phyloP scores from a whole-genome alignment of 192 early-diverging fungal species.

The Entomortierella lignicola region DNA sequence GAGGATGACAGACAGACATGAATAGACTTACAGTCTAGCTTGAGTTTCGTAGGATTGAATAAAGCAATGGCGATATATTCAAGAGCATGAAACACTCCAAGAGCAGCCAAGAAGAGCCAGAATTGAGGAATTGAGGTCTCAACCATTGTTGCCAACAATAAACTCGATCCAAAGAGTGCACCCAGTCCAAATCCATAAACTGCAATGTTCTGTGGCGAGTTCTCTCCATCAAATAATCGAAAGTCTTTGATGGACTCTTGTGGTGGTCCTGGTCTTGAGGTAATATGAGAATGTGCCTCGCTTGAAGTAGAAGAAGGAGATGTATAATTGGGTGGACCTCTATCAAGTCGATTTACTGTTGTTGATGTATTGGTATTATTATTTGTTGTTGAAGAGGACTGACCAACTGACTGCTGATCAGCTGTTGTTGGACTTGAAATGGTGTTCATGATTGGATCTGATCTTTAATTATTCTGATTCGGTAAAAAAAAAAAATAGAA shows the following conservation, averaged over 20 bases:
- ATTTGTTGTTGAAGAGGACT: background rate
- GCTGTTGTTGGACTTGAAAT: background rate
- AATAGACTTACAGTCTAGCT: slow-evolving; percentile 78
- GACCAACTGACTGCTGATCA: background rate
- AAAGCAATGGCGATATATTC: slow-evolving; percentile 92
- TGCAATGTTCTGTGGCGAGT: slow-evolving; percentile 87
- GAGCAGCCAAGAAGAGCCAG: slow-evolving; percentile 73
- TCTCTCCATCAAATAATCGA: slow-evolving; percentile 68
- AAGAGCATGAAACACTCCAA: slow-evolving; percentile 84
- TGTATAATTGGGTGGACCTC: background rate
- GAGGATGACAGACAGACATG: background rate
- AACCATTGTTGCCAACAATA: slow-evolving; percentile 48
- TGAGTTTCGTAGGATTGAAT: slow-evolving; percentile 75
- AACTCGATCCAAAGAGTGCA: slow-evolving; percentile 65
- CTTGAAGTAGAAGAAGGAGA: background rate
- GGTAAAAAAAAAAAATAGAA: too few relatives aligned
- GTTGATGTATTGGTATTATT: too few relatives aligned
- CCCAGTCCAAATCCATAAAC: slow-evolving; percentile 80
- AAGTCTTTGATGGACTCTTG: slow-evolving; percentile 56
- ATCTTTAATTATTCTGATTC: too few relatives aligned
- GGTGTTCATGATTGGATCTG: background rate
- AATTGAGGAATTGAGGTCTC: slow-evolving; percentile 60
- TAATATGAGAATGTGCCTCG: slow-evolving; percentile 3
- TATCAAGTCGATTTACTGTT: background rate
- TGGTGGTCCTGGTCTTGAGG: background rate